phyloP scores from a whole-genome alignment of 495 filamentous ascomycete species.

The Aspergillus olivimuriae region DNA sequence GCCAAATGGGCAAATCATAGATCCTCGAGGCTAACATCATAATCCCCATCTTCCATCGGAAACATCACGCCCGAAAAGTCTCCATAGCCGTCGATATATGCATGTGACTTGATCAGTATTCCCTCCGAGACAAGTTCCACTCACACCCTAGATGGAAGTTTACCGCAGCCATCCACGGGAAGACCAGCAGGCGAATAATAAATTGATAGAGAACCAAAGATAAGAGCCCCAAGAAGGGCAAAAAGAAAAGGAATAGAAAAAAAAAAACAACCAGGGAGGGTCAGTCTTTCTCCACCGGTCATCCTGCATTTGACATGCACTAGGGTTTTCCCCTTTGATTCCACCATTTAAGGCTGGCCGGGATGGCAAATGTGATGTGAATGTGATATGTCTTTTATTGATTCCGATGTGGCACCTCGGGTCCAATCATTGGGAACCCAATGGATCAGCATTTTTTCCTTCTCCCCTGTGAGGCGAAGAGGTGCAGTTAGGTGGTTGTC shows the following conservation, averaged over 20 bases:
- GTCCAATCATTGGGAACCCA: neutral
- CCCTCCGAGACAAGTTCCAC: neutral
- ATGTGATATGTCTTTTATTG: constrained; percentile 21
- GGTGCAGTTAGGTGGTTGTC: too few relatives aligned
- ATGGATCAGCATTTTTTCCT: constrained; percentile 1
- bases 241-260: neutral
- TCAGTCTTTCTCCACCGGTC: neutral
- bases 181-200: too few relatives aligned
- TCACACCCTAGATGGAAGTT: neutral
- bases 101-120: neutral
- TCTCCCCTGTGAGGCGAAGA: too few relatives aligned
- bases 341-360: too few relatives aligned
- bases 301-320: neutral
- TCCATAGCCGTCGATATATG: too few relatives aligned
- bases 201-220: too few relatives aligned
- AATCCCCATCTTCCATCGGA: neutral
- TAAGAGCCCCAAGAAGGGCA: too few relatives aligned
- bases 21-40: too few relatives aligned
- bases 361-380: constrained; percentile 8
- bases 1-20: too few relatives aligned
- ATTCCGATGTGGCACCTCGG: neutral
- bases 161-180: neutral
- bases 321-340: too few relatives aligned
- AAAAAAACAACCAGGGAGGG: too few relatives aligned
- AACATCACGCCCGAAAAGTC: neutral